phyloP scores from a whole-genome alignment of 345 rosid species.

The Populus nigra region DNA sequence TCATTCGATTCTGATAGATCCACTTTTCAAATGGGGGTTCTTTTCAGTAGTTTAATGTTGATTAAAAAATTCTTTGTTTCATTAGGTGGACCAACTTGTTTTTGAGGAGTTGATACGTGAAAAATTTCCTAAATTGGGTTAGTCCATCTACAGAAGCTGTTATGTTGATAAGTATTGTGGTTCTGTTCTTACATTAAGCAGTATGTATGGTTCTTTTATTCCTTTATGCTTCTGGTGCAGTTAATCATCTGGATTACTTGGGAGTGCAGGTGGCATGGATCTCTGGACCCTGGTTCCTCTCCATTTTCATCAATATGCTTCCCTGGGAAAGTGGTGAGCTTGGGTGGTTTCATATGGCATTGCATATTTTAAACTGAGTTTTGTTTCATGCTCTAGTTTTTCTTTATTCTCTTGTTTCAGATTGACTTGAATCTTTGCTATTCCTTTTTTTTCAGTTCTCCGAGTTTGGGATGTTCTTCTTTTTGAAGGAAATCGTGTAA shows the following conservation, averaged over 20 bases:
- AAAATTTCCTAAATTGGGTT: conserved; percentile 94
- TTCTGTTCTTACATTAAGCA: conserved; percentile 23
- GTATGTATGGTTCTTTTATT: conserved; percentile 42
- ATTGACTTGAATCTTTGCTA: conserved; percentile 11
- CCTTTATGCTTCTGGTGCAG: conserved; percentile 70
- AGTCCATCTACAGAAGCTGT: conserved; percentile 37
- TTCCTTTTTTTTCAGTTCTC: conserved; percentile 55
- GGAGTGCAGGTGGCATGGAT: conserved; percentile 99
- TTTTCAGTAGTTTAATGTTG: background rate
- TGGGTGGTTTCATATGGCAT: conserved; percentile 3
- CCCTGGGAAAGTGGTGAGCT: conserved; percentile 96
- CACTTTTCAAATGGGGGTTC: background rate
- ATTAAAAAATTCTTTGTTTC: conserved; percentile 13
- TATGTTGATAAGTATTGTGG: conserved; percentile 5
- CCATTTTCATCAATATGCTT: conserved; percentile 88
- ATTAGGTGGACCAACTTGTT: conserved; percentile 95
- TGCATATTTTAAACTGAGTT: background rate
- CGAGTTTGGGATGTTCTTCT: conserved; percentile 97
- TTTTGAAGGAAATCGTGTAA: conserved; percentile 92
- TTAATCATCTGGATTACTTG: conserved; percentile 99
- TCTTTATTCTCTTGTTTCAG: background rate
- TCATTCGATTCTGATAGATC: conserved; percentile 8
- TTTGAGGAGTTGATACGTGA: conserved; percentile 91
- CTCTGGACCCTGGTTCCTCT: conserved; percentile 95
- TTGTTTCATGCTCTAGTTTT: conserved; percentile 2